These are phyloP conservation scores for Thelonectria discophora DNA, from an alignment of 2,329 filamentous ascomycete genomes.

Conservation along the genomic window DNA sequence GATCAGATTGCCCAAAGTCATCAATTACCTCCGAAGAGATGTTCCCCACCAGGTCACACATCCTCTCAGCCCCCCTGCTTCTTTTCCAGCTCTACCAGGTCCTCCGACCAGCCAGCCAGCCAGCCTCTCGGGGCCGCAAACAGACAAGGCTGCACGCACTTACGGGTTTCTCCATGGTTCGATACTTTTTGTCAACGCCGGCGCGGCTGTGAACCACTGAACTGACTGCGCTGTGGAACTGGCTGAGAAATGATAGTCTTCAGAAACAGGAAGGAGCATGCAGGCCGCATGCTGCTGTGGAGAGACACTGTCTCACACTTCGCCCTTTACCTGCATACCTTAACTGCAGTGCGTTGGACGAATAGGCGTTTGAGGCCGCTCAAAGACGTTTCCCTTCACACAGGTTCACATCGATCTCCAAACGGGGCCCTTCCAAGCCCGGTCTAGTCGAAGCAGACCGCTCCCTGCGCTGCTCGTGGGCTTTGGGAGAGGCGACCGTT, in stretches of 20 bases:
- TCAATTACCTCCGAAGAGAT: constrained; percentile 10
- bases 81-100: constrained; percentile 18
- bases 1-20: constrained; percentile 3
- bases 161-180: not conserved
- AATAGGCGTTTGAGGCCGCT: constrained; percentile 29
- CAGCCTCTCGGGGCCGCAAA: constrained; percentile 2
- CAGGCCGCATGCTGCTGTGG: constrained; percentile 4
- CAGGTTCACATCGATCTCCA: no score
- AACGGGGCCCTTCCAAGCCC: no score
- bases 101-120: not conserved
- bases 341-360: no score
- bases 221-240: constrained; percentile 15
- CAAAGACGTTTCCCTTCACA: constrained; percentile 13
- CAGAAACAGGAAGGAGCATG: constrained; percentile 2
- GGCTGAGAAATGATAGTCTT: no score
- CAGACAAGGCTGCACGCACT: constrained; percentile 12
- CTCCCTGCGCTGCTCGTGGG: not conserved
- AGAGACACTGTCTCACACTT: constrained; percentile 14
- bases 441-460: not conserved
- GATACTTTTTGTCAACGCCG: not conserved
- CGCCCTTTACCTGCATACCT: constrained; percentile 34
- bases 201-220: not conserved
- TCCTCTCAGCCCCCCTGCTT: constrained; percentile 18
- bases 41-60: not conserved
- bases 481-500: no score